A percentile compares a stretch with the other conserved stretches of the same genome.
phyloP scores from a whole-genome alignment of 2,329 filamentous ascomycete genomes.

The Lojkania enalia region DNA sequence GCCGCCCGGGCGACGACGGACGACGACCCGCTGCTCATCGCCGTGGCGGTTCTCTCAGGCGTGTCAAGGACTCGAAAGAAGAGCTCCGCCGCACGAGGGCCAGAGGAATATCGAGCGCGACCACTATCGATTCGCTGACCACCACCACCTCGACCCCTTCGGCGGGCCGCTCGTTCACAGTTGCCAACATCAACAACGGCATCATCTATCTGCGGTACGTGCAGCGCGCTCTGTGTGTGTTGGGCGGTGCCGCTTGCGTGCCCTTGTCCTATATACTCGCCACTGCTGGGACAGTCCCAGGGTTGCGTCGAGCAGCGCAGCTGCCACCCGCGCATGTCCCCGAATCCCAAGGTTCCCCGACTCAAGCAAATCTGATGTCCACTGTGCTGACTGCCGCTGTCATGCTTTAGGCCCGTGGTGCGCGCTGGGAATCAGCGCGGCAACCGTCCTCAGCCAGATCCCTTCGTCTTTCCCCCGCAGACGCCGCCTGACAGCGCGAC shows the following conservation, averaged over 20 bases:
- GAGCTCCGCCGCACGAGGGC: slow-evolving; percentile 38
- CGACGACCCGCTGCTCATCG: slow-evolving; percentile 13
- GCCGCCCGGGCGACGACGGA: slow-evolving; percentile 28
- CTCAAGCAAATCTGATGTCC: background rate
- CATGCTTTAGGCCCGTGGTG: slow-evolving; percentile 38
- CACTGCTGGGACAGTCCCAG: no score
- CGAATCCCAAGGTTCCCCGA: background rate
- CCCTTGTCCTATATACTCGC: no score
- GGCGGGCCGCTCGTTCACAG: slow-evolving; percentile 49
- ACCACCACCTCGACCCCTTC: slow-evolving; percentile 26
- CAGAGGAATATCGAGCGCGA: slow-evolving; percentile 37
- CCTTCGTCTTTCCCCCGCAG: slow-evolving; percentile 45
- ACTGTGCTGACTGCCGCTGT: slow-evolving; percentile 19
- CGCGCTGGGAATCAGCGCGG: slow-evolving; percentile 40
- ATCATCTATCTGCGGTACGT: slow-evolving; percentile 53
- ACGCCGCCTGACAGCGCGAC: slow-evolving; percentile 44
- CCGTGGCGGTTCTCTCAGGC: slow-evolving; percentile 35
- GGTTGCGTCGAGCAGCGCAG: no score
- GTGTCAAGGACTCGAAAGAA: slow-evolving; percentile 44
- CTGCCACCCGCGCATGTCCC: slow-evolving; percentile 3
- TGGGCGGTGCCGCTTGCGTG: background rate
- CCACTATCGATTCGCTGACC: slow-evolving; percentile 31
- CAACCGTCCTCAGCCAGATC: slow-evolving; percentile 34
- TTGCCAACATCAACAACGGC: slow-evolving; percentile 53
- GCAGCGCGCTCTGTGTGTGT: background rate